These are phyloP conservation scores for Cyamopsis tetragonoloba DNA, from an alignment of 306 rosid species.

Conservation along the genomic window DNA sequence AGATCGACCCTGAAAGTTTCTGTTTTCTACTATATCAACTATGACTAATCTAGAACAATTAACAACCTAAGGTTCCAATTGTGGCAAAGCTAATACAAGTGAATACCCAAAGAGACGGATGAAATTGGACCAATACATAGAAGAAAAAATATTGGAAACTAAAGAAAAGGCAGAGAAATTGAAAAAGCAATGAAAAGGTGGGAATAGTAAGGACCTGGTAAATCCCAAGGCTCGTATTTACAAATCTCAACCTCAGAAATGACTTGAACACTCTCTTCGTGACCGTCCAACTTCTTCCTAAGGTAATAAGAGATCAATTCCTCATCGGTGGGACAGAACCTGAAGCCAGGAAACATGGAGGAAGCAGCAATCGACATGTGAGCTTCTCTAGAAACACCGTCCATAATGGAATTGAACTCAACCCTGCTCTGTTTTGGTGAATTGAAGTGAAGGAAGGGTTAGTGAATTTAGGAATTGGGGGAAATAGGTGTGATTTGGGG, in stretches of 20 bases:
- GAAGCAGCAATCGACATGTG: slow-evolving; percentile 67
- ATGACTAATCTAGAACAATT: not conserved
- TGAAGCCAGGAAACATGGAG: slow-evolving; percentile 86
- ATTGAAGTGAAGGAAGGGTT: no score
- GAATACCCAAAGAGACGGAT: not conserved
- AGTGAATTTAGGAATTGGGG: no score
- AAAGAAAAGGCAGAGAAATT: not conserved
- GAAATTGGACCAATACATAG: not conserved
- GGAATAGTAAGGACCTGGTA: slow-evolving; percentile 50
- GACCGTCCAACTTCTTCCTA: slow-evolving; percentile 58
- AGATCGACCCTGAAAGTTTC: not conserved
- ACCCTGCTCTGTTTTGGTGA: not conserved
- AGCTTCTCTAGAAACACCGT: slow-evolving; percentile 43
- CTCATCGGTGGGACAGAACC: slow-evolving; percentile 92
- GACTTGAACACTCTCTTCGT: slow-evolving; percentile 61
- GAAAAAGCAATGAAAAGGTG: not conserved
- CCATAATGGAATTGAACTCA: slow-evolving; percentile 11
- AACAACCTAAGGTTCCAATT: not conserved
- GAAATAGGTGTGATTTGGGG: no score
- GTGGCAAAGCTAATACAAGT: not conserved
- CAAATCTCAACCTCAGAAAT: slow-evolving; percentile 83
- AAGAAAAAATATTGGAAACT: not conserved
- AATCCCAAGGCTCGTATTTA: slow-evolving; percentile 86
- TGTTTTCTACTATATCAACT: not conserved
- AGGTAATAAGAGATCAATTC: slow-evolving; percentile 82